Conservation (phyloP, 306 rosid genomes). For the Carpinus viminea region DNA sequence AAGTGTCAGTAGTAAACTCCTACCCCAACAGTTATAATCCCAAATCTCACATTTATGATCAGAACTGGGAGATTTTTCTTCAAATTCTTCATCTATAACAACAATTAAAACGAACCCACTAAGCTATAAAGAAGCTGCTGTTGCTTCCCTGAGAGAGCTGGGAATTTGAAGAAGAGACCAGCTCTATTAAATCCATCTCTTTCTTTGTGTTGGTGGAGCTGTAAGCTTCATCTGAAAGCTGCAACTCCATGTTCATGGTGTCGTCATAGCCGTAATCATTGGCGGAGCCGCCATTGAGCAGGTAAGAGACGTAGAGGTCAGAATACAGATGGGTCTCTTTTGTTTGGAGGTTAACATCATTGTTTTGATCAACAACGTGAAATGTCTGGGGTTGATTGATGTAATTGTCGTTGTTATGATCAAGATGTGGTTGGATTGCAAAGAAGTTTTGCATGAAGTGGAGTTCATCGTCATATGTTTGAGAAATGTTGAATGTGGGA, state of each 20-base stretch:
- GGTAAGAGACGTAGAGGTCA: conserved; percentile 52
- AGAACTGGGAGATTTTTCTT: neutral
- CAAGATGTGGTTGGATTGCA: conserved; percentile 17
- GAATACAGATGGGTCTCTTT: conserved; percentile 31
- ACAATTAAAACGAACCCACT: neutral
- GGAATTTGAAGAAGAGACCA: conserved; percentile 40
- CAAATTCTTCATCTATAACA: neutral
- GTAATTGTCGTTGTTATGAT: neutral
- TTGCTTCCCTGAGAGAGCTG: conserved; percentile 23
- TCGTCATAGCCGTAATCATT: conserved; percentile 24
- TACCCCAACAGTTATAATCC: neutral
- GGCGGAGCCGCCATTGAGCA: conserved; percentile 54
- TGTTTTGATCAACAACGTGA: too few relatives aligned
- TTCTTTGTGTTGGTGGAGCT: conserved; percentile 24
- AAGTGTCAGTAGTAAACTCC: neutral
- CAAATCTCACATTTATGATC: neutral
- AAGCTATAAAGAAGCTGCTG: conserved; percentile 7
- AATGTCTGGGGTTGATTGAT: neutral
- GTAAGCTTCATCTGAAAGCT: conserved; percentile 21
- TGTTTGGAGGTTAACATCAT: neutral
- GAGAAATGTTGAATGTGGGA: conserved; percentile 21
- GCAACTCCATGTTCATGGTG: conserved; percentile 28
- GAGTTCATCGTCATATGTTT: conserved; percentile 55
- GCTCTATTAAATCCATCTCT: conserved; percentile 72
- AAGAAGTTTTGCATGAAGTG: conserved; percentile 66